Evolutionary conservation across 140 eudicot genomes (phyloP).

Genomic region (Oenanthe javanica): DNA sequence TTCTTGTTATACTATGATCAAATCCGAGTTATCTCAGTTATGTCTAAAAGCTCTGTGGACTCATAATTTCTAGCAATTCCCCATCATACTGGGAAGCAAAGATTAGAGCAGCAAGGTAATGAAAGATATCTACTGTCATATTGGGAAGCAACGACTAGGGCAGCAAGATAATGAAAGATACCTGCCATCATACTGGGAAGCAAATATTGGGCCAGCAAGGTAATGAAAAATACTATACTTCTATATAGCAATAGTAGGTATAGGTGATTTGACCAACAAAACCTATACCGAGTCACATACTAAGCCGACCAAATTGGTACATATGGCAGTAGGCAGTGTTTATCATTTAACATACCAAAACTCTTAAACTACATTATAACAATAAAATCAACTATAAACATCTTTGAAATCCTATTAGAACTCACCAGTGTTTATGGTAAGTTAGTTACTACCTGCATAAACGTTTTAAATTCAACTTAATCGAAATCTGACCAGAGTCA

Average conservation of each 20-base stretch:
- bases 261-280: neutral
- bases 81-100: no score
- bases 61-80: neutral
- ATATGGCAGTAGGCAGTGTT: neutral
- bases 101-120: no score
- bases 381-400: neutral
- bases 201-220: neutral
- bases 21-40: neutral
- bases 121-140: no score
- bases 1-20: neutral
- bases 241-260: neutral
- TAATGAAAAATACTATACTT: neutral
- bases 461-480: neutral
- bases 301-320: neutral
- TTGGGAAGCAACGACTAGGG: no score
- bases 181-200: neutral
- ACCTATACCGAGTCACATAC: neutral
- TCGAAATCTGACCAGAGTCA: no score
- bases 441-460: neutral
- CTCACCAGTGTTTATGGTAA: neutral
- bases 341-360: neutral
- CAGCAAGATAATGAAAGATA: no score
- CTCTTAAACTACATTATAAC: neutral
- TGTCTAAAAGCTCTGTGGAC: neutral
- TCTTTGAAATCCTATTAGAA: neutral